Percentiles rank a stretch among this genome's conserved stretches.
These are phyloP conservation scores for Monosporozyma solicola DNA, from an alignment of 805 yeast species.

Conservation along the genomic window DNA sequence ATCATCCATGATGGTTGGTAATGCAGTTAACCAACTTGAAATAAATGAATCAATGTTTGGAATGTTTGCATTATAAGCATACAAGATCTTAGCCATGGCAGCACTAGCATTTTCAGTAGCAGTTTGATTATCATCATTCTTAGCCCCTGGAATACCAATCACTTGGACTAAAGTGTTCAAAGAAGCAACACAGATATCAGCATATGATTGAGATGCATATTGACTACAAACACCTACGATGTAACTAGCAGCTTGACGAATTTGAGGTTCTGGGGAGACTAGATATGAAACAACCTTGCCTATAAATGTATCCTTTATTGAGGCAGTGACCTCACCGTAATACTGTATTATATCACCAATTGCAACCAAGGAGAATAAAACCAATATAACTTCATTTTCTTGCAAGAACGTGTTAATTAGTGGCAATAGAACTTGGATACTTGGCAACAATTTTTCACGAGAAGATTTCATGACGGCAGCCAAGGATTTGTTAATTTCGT, in stretches of 20 bases:
- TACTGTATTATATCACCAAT: slow-evolving; percentile 74
- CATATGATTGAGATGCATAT: slow-evolving; percentile 57
- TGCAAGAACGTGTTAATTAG: slow-evolving; percentile 48
- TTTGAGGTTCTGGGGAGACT: slow-evolving; percentile 53
- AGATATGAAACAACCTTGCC: slow-evolving; percentile 58
- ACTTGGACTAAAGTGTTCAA: slow-evolving; percentile 67
- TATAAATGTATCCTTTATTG: slow-evolving; percentile 56
- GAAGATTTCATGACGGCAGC: slow-evolving; percentile 59
- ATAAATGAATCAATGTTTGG: slow-evolving; percentile 57
- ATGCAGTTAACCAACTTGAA: slow-evolving; percentile 67
- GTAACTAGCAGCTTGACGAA: slow-evolving; percentile 83
- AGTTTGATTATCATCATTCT: slow-evolving; percentile 70
- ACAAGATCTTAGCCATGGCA: slow-evolving; percentile 77
- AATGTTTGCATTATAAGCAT: slow-evolving; percentile 47
- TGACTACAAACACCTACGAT: slow-evolving; percentile 83
- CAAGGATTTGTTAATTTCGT: slow-evolving; percentile 73
- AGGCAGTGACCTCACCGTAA: slow-evolving; percentile 59
- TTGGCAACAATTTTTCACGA: slow-evolving; percentile 48
- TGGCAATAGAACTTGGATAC: slow-evolving; percentile 57
- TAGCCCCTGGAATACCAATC: slow-evolving; percentile 68
- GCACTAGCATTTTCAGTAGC: slow-evolving; percentile 84
- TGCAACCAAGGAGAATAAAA: slow-evolving; percentile 70
- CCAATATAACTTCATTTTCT: slow-evolving; percentile 59
- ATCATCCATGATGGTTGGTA: slow-evolving; percentile 77
- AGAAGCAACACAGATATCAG: slow-evolving; percentile 57